Conservation (phyloP, 2,329 filamentous ascomycete genomes). For the Chalara sp. region DNA sequence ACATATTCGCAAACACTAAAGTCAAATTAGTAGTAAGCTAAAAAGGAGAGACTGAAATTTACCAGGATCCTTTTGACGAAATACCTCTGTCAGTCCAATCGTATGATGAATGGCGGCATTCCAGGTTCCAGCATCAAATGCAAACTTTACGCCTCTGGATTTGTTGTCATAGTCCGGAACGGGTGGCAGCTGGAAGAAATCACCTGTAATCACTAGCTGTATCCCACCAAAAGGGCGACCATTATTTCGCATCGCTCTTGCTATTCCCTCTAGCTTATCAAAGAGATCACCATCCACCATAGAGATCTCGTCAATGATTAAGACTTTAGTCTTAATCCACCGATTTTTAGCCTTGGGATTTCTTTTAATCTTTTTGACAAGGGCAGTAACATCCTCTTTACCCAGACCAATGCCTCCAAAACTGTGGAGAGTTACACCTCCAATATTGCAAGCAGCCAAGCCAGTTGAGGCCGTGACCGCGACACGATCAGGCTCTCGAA, state of each 20-base stretch:
- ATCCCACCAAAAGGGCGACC: conserved; percentile 92
- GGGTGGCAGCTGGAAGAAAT: conserved; percentile 95
- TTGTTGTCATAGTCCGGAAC: conserved; percentile 67
- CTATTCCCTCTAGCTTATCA: conserved; percentile 89
- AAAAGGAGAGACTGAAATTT: conserved; percentile 19
- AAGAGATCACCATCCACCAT: conserved; percentile 98
- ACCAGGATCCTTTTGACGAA: conserved; percentile 84
- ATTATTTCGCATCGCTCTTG: conserved; percentile 79
- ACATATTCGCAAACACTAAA: conserved; percentile 79
- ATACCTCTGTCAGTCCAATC: conserved; percentile 90
- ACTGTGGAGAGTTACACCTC: conserved; percentile 90
- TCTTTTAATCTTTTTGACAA: conserved; percentile 85
- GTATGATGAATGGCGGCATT: conserved; percentile 89
- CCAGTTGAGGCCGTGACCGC: conserved; percentile 95
- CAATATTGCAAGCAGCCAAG: conserved; percentile 92
- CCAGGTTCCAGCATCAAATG: conserved; percentile 91
- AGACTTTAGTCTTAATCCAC: conserved; percentile 81
- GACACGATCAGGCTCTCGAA: conserved; percentile 71
- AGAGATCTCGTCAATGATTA: conserved; percentile 92
- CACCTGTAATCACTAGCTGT: conserved; percentile 89
- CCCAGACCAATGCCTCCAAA: conserved; percentile 93
- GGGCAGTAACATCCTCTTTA: conserved; percentile 72
- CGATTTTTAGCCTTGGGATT: conserved; percentile 83
- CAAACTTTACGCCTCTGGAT: conserved; percentile 67
- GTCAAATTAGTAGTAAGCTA: conserved; percentile 20